Evolutionary conservation across 2,329 filamentous ascomycete species (phyloP).

Genomic region (Arthrobotrys iridis): DNA sequence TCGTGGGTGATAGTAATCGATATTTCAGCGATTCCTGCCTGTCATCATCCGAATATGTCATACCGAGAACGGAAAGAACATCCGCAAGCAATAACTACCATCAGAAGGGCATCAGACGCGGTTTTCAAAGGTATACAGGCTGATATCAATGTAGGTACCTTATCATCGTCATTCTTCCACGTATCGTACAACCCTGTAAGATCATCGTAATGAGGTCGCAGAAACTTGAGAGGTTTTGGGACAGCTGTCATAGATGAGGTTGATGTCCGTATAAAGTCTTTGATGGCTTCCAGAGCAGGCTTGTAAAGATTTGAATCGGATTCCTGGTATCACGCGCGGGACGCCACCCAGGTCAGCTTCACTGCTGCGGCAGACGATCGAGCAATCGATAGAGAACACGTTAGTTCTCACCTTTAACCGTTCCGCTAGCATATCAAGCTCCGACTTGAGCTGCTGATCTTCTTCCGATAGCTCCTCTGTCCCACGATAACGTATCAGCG

Average conservation of each 20-base stretch:
- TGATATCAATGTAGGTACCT: slow-evolving; percentile 67
- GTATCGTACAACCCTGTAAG: slow-evolving; percentile 87
- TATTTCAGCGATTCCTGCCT: slow-evolving; percentile 96
- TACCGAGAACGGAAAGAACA: slow-evolving; percentile 94
- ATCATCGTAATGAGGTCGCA: slow-evolving; percentile 93
- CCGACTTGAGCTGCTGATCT: slow-evolving; percentile 96
- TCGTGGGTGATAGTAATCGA: slow-evolving; percentile 84
- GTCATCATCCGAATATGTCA: slow-evolving; percentile 98
- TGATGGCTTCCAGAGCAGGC: slow-evolving; percentile 92
- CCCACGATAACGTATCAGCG: slow-evolving; percentile 58
- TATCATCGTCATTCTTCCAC: slow-evolving; percentile 85
- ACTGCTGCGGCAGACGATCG: slow-evolving; percentile 27
- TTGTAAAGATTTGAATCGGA: slow-evolving; percentile 87
- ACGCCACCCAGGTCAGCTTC: slow-evolving; percentile 33
- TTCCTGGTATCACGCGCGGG: slow-evolving; percentile 70
- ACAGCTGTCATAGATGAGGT: slow-evolving; percentile 99
- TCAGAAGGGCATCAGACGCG: slow-evolving; percentile 17
- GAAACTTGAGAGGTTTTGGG: slow-evolving; percentile 96
- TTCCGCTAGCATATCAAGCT: slow-evolving; percentile 98
- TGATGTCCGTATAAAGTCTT: slow-evolving; percentile 97
- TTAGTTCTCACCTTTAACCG: slow-evolving; percentile 73
- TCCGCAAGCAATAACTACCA: slow-evolving; percentile 80
- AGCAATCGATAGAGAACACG: slow-evolving; percentile 21
- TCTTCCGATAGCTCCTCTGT: slow-evolving; percentile 95
- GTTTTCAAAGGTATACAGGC: not conserved